Base-by-base conservation (phyloP, 345 rosid genomes). In the Carallia pectinifolia region DNA sequence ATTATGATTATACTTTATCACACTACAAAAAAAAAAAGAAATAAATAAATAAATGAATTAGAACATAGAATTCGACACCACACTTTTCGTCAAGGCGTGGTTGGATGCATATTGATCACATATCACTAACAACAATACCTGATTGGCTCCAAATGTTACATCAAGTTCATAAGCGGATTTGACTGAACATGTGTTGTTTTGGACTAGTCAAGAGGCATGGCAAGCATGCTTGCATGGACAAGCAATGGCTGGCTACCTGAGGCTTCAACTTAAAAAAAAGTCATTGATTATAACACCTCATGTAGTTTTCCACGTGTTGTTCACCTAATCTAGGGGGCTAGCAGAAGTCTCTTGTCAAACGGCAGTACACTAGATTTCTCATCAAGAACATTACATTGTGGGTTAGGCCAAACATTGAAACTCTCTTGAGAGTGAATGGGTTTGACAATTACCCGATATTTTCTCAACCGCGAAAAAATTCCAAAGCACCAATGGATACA, bases 221-320 rank as follows among this genome's bases (percentile, higher is more conserved):
- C 81, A 48, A 47, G 85, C 44, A 69, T 60, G 85, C 44, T 66
- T 60, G 79, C 12, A 68, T 55, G 60, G 23, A 23, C 23, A 56
- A 62, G 80, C 71, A 74, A 58, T 54, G 53, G 61, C 60, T 59
- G 68, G 80, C 87, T 23, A 23, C 76, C 72, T 56, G 67, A 36
- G 44, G 66, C 74, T 74, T 72, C 73, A 76, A 65, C 66, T 38
- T 36, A 1, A 48, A 31, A 74, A 77, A 78, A 69, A 83, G 50
- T 44, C 77, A 80, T 72, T 66, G 90, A 89, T 53, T 59, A 71
- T 40, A 88, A 87, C 83, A 58, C 66, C 53, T 16, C 4, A 85
- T 38, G 83, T 81, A 75, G 79, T 82, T 89, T 87, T 89, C 92
- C 90, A 87, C 92, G 89, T 89, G 90, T 71, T 80, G 87, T 73